Evolutionary conservation across 495 filamentous ascomycete genomes (phyloP), one percentile per base, ranked within the genome.

Genomic region (Podospora didyma): DNA sequence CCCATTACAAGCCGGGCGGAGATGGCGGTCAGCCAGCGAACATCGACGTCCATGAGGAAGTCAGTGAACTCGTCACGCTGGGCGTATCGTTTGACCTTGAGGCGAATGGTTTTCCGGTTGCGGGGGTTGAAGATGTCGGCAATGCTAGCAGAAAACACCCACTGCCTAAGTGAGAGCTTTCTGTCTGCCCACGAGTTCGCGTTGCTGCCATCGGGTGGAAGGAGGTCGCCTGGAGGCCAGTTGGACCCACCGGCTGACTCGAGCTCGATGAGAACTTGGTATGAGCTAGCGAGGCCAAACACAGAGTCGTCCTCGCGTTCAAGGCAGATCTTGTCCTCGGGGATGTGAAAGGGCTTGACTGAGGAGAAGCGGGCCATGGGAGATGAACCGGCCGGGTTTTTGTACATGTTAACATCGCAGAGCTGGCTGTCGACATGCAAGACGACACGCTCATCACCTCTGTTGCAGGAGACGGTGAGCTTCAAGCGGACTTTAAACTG

Each of bases 141-240:
- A 45, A 77, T 63, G 41, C 56, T 68, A 53, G 74, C 72, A 2
- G 65, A 66, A 17, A 79, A 60, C 24, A 69, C 62, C 76, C 74
- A 78, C 44, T 70, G 63, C 11, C 67, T 63, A 9, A 64, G 56
- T 7, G 62, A 61, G 17, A 62, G 62, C 46, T 22, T 59, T 49
- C 53, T 49, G 64, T 23, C 57, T 39, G 49, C 62, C 50, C 62
- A 57, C 17, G 61, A 41, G 7, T 72, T 67, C 41, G 61, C 55
- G 23, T 54, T 58, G 42, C 9, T 31, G 26, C 26, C 26, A 9
- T 66, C 61, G 37, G 62, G 56, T n/a, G 65, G 64, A 28, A 74
- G 61, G 1, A 76, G 61, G 21, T 74, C 71, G 35, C 69, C 42
- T 0, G 78, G 77, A n/a, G 79, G 79, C 79, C 79, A 82, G 48